Base-by-base conservation (phyloP, 179 eudicot genomes). In the Gypsophila paniculata region DNA sequence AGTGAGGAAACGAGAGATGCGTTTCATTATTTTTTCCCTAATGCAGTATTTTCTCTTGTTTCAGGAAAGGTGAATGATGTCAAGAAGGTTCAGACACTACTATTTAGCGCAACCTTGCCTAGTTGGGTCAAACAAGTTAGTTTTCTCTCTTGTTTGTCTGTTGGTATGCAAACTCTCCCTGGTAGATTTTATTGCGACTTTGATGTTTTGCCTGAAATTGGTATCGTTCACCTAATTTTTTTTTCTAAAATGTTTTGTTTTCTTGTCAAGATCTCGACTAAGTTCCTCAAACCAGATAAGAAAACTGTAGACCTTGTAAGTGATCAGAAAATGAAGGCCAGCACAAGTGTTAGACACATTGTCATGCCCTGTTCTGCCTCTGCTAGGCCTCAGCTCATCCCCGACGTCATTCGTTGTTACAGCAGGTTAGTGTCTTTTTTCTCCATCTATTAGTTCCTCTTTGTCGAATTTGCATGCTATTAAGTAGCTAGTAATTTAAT, bases 21-120 rank as follows among this genome's bases (percentile, higher is more conserved):
- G 21, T 19, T 42, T 6, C 11, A 6, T 36, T 42, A 6, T 42
- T 6, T 42, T 9, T 9, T 42, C 46, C 46, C 46, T 29, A 29
- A 29, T 29, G 1, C 34, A 29, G 34, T 62, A 11, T 57, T 49
- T 39, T 11, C 57, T 4, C 12, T 6, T 19, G 59, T 65, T 74
- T 42, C 81, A 93, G 98, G 96, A 72, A 87, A 93, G 85, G 98
- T 93, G 48, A 89, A 91, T 34, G 99, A 94, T 68, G 85, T 89
- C 22, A 89, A 70, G 76, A 86, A 89, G 78, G 99, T 94, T 64
- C 99, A 94, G 72, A 94, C 99, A 17, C 87, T 94, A 76, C 88
- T 94, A 23, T 94, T 94, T 74, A 91, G 99, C 82, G 99, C 99
- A 53, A 94, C 99, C 68, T 80, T 94, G 69, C 99, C 99, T 17